Conservation (phyloP, 345 rosid species). For the Alliaria petiolata region DNA sequence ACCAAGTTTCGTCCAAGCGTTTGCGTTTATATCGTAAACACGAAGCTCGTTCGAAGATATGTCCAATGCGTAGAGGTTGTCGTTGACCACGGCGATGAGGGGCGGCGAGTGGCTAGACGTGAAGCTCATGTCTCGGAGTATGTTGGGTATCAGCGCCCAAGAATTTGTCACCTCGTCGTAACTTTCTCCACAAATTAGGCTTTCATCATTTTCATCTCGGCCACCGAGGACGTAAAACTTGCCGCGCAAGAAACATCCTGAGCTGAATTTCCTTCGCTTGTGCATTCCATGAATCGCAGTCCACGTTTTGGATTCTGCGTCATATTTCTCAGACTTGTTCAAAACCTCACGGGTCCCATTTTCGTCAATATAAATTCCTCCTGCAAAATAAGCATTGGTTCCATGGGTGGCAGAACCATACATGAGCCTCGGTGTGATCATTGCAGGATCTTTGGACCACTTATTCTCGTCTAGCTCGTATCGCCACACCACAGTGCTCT, state of each 20-base stretch:
- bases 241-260: constrained; percentile 56
- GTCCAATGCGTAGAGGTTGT: too few species aligned
- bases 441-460: constrained; percentile 30
- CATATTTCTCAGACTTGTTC: constrained; percentile 54
- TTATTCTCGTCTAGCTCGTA: constrained; percentile 36
- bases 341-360: too few species aligned
- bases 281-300: constrained; percentile 45
- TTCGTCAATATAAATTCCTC: constrained; percentile 40
- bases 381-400: constrained; percentile 52
- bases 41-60: too few species aligned
- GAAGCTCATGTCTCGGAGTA: too few species aligned
- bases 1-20: too few species aligned
- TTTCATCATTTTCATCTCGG: constrained; percentile 34
- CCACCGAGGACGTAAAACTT: constrained; percentile 71
- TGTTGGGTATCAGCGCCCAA: too few species aligned
- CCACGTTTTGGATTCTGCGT: constrained; percentile 58
- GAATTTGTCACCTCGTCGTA: too few species aligned
- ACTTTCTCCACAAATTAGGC: constrained; percentile 30
- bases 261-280: constrained; percentile 43
- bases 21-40: too few species aligned
- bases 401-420: constrained; percentile 68
- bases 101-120: too few species aligned
- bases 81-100: too few species aligned
- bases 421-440: constrained; percentile 44
- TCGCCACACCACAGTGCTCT: constrained; percentile 51